A percentile compares a stretch with the other conserved stretches of the same genome.
Evolutionary conservation across 257 asterid species (phyloP).

Genomic region (Verbascum thapsus): DNA sequence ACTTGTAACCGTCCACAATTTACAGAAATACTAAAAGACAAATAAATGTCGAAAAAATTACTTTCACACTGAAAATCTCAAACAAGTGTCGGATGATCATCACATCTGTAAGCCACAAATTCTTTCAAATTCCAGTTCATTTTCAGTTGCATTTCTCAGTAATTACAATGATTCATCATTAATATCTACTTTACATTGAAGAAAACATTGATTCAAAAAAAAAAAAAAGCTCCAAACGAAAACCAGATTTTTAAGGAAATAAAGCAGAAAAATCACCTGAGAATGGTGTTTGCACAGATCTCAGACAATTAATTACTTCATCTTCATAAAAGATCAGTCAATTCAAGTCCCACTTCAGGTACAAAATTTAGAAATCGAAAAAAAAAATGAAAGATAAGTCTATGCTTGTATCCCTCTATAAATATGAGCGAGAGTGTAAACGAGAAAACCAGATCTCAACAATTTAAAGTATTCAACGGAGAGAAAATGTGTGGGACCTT

Average conservation of each 20-base stretch:
- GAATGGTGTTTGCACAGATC: conserved; percentile 38
- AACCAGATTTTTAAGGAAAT: too few species aligned
- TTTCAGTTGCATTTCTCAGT: conserved; percentile 12
- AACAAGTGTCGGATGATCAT: conserved; percentile 18
- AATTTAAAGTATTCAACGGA: too few species aligned
- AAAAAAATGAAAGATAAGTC: not conserved
- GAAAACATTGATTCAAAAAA: too few species aligned
- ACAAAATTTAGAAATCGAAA: too few species aligned
- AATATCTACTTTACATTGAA: not conserved
- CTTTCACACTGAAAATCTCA: conserved; percentile 8
- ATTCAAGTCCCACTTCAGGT: too few species aligned
- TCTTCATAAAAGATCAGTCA: conserved; percentile 22
- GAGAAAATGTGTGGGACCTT: too few species aligned
- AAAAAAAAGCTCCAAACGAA: too few species aligned
- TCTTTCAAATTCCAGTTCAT: conserved; percentile 16
- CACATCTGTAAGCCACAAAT: not conserved
- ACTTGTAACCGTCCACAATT: conserved; percentile 15
- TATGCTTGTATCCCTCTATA: too few species aligned
- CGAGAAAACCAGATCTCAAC: too few species aligned
- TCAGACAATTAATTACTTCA: conserved; percentile 19
- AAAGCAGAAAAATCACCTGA: conserved; percentile 35
- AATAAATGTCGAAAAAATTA: not conserved
- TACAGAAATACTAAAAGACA: not conserved
- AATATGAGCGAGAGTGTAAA: too few species aligned
- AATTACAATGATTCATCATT: conserved; percentile 20